These are phyloP conservation scores for Cordia subcordata DNA, from an alignment of 257 asterid genomes.

Conservation along the genomic window DNA sequence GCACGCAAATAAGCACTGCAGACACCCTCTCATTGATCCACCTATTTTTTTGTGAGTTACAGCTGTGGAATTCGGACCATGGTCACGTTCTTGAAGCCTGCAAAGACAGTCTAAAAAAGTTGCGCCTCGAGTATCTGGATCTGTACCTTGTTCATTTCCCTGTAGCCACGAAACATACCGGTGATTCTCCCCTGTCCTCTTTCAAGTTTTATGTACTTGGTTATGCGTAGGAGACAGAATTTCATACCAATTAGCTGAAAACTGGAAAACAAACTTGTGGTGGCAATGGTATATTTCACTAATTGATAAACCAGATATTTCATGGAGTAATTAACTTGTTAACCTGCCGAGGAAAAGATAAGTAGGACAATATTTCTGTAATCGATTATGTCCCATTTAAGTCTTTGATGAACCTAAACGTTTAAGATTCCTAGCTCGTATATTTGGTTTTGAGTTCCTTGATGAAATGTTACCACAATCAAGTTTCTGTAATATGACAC, in stretches of 20 bases:
- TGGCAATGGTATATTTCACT: background rate
- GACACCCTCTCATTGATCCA: too few relatives aligned
- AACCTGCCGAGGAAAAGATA: too few relatives aligned
- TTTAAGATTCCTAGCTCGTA: too few relatives aligned
- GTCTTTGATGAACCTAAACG: background rate
- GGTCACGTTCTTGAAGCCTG: slow-evolving; percentile 69
- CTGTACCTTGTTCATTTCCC: slow-evolving; percentile 67
- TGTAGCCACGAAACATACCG: slow-evolving; percentile 64
- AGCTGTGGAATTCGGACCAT: slow-evolving; percentile 76
- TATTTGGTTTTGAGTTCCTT: too few relatives aligned
- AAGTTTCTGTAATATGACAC: too few relatives aligned
- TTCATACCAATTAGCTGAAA: too few relatives aligned
- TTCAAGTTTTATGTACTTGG: background rate
- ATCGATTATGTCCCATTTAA: background rate
- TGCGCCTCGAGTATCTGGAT: slow-evolving; percentile 52
- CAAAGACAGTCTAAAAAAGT: slow-evolving; percentile 55
- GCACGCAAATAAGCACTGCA: too few relatives aligned
- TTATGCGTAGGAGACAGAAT: too few relatives aligned
- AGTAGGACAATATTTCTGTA: background rate
- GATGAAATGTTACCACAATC: too few relatives aligned
- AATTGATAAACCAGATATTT: background rate
- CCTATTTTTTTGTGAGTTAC: slow-evolving; percentile 9
- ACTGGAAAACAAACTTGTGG: too few relatives aligned
- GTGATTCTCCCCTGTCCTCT: slow-evolving; percentile 16
- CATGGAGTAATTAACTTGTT: background rate